These are phyloP conservation scores for Aureobasidium namibiae DNA, from an alignment of 2,329 filamentous ascomycete genomes.

Conservation along the genomic window DNA sequence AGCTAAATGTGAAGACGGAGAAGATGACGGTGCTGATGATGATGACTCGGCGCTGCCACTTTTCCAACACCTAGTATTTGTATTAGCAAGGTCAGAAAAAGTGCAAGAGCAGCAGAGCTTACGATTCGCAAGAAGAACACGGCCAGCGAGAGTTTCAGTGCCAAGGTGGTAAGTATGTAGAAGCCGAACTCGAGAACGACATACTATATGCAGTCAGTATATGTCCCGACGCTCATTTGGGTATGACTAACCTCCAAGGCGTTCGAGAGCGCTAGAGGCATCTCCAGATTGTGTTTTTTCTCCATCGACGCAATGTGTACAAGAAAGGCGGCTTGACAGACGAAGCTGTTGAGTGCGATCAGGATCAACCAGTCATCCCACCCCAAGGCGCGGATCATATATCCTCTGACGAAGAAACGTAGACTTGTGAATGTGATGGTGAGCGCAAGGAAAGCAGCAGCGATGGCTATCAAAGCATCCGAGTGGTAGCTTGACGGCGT, in stretches of 20 bases:
- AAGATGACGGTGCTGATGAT: slow-evolving; percentile 19
- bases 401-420: slow-evolving; percentile 32
- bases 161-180: slow-evolving; percentile 33
- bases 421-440: slow-evolving; percentile 32
- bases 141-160: slow-evolving; percentile 38
- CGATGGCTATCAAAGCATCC: not conserved
- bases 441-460: slow-evolving; percentile 24
- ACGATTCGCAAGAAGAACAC: slow-evolving; percentile 39
- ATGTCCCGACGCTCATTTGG: not conserved
- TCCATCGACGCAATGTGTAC: slow-evolving; percentile 13
- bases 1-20: slow-evolving; percentile 28
- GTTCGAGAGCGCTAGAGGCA: not conserved
- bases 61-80: slow-evolving; percentile 15
- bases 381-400: slow-evolving; percentile 32
- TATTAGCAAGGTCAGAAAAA: not conserved
- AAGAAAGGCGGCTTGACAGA: slow-evolving; percentile 21
- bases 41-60: slow-evolving; percentile 29
- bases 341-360: slow-evolving; percentile 29
- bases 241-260: not conserved
- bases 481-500: not conserved
- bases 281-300: not conserved
- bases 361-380: slow-evolving; percentile 37
- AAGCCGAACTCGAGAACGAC: slow-evolving; percentile 27
- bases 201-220: slow-evolving; percentile 16
- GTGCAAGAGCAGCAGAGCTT: not conserved